Base-by-base conservation (phyloP, 352 stramenopile species). In the Globisporangium megalacanthum region DNA sequence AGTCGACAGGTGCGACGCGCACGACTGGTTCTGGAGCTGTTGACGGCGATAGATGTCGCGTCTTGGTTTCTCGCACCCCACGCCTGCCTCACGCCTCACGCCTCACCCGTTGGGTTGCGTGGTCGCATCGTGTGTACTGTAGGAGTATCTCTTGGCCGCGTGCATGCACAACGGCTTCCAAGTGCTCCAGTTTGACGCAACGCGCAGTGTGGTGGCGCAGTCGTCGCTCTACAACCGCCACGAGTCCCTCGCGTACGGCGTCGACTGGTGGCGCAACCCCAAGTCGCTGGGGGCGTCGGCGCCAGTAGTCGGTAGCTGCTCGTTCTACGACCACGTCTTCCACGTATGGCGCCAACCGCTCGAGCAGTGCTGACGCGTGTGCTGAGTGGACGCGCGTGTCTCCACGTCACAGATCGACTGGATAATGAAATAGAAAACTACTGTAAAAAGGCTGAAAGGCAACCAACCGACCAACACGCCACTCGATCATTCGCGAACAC, bases 111-210 rank as follows among this genome's bases (percentile, higher is more conserved):
- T 29, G 25, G 25, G 25, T 44, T n/a, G 17, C 36, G 49, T 35
- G 17, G 42, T n/a, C 9, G 25, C 44, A 9, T 36, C 33, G 9
- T 52, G 25, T n/a, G n/a, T n/a, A n/a, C n/a, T n/a, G n/a, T 52
- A 94, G 81, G 71, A 89, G 25, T 65, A 84, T 25, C 62, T 94
- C 37, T 64, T 94, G 39, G 79, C 84, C 3, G 84, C 84, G 1
- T 94, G 84, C 56, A 94, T 94, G 84, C 82, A 94, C 65, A 88
- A 91, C 53, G 80, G 83, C n/a, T 94, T 94, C 49, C 84, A 92
- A 35, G 69, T 94, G 35, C 67, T 92, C 55, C 58, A 68, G 44
- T 13, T 39, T 13, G 35, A 54, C 70, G 14, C 35, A 25, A 2
- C 29, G 33, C 4, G 42, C 22, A 31, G 52, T 17, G 52, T 52